Percentiles rank a stretch among this genome's conserved stretches.
phyloP scores from a whole-genome alignment of 805 yeast species.

The Ogataea siamensis region DNA sequence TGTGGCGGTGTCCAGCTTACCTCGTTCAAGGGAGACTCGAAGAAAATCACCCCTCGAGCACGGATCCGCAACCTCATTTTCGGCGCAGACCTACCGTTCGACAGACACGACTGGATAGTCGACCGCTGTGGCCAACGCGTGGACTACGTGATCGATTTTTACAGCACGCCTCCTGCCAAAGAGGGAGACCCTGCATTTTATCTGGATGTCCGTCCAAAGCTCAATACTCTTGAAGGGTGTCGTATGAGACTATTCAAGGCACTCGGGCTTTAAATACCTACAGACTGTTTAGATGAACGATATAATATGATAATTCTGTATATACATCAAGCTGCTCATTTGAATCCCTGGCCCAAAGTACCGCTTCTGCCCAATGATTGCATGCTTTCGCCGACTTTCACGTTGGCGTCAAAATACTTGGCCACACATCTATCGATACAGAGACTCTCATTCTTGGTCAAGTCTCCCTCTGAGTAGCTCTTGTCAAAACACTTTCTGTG shows the following conservation, averaged over 20 bases:
- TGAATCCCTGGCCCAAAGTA: constrained; percentile 25
- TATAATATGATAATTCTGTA: constrained; percentile 9
- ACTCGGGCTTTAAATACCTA: constrained; percentile 43
- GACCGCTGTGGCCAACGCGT: constrained; percentile 79
- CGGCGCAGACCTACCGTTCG: constrained; percentile 83
- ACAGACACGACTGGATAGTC: constrained; percentile 93
- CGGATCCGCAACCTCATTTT: constrained; percentile 54
- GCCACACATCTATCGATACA: constrained; percentile 96
- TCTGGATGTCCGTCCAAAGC: constrained; percentile 89
- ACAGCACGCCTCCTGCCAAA: constrained; percentile 41
- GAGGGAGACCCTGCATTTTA: constrained; percentile 52
- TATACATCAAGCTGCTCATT: constrained; percentile 11
- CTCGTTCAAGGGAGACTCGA: constrained; percentile 85
- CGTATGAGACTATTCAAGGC: constrained; percentile 64
- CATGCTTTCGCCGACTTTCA: constrained; percentile 81
- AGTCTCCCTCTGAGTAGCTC: constrained; percentile 66
- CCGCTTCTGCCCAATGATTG: constrained; percentile 39
- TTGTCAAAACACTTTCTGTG: constrained; percentile 78
- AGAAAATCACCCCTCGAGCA: constrained; percentile 86
- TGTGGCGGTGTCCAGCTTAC: constrained; percentile 88
- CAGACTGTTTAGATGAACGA: neutral
- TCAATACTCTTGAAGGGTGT: constrained; percentile 77
- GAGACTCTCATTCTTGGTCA: constrained; percentile 75
- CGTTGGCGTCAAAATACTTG: constrained; percentile 91
- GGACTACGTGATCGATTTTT: constrained; percentile 93